Evolutionary conservation across 129 eudicot species (phyloP), one percentile per base, ranked within the genome.

Genomic region (Helianthus tuberosus): DNA sequence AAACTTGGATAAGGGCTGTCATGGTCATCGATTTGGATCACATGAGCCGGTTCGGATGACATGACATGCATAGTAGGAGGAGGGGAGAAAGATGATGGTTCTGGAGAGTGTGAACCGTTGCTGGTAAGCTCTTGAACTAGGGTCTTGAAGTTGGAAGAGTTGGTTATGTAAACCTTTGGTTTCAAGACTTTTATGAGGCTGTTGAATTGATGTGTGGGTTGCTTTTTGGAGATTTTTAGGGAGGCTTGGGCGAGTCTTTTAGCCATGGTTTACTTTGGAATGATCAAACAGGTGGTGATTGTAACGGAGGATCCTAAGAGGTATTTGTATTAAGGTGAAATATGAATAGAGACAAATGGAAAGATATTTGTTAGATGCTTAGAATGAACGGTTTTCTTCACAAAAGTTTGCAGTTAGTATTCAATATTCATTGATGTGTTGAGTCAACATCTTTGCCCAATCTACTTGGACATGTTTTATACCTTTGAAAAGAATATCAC

Each of bases 111-210:
- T 3, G 63, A 69, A 50, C 80, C 86, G 67, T 84, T 80, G 11
- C 88, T 83, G 8, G 88, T 84, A 12, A 80, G 78, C 15, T 84
- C 68, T 81, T 84, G 88, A 62, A 84, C 88, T 5, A 81, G 72
- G 3, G 55, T 58, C 71, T 73, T 77, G 88, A 84, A 81, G 75
- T 69, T 66, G 43, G 80, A 77, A 48, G 85, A 80, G 63, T 73
- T 15, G 23, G 77, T 77, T 68, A 81, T 84, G 80, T 76, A 84
- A 25, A 84, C 88, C 41, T 84, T 84, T 13, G 85, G 85, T 35
- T 73, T 71, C 58, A 81, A 66, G 23, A 62, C 51, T 69, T 81
- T 72, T 12, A 77, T 74, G 72, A 69, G 75, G 12, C 29, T 73
- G 57, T 73, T 80, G 70, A 80, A 53, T 15, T 80, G 79, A 36